phyloP scores from a whole-genome alignment of 768 basidiomycete genomes.

The Sutorius australiensis region DNA sequence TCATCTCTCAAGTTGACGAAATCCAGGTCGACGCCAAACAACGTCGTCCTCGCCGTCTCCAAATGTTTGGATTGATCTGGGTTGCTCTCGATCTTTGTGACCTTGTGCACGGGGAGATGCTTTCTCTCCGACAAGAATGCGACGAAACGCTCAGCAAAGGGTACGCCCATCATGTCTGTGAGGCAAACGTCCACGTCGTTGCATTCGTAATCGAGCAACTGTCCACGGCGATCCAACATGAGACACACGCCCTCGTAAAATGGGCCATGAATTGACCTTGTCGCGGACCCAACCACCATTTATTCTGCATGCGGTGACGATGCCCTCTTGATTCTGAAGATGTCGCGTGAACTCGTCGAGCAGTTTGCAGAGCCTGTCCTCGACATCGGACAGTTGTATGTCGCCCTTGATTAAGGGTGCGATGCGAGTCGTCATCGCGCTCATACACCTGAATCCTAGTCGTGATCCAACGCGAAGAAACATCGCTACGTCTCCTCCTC shows the following conservation, averaged over 20 bases:
- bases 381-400: conserved; percentile 62
- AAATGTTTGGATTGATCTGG: conserved; percentile 98
- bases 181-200: conserved; percentile 95
- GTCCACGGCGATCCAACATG: conserved; percentile 9
- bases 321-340: conserved; percentile 48
- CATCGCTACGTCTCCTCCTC: background rate
- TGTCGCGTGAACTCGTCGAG: conserved; percentile 72
- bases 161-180: conserved; percentile 81
- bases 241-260: conserved; percentile 8
- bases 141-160: conserved; percentile 80
- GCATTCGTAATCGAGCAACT: conserved; percentile 80
- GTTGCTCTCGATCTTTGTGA: conserved; percentile 86
- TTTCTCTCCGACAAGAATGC: conserved; percentile 42
- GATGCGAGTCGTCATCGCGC: conserved; percentile 33
- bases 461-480: conserved; percentile 5
- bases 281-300: conserved; percentile 99
- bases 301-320: conserved; percentile 73
- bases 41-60: conserved; percentile 84
- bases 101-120: conserved; percentile 39
- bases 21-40: conserved; percentile 83
- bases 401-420: conserved; percentile 29
- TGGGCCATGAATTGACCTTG: conserved; percentile 58
- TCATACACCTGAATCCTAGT: conserved; percentile 4
- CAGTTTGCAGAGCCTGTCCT: conserved; percentile 68
- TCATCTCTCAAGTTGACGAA: conserved; percentile 93